A percentile compares a stretch with the other conserved stretches of the same genome.
phyloP scores from a whole-genome alignment of 345 rosid genomes.

The Psidium friedrichsthalianum region DNA sequence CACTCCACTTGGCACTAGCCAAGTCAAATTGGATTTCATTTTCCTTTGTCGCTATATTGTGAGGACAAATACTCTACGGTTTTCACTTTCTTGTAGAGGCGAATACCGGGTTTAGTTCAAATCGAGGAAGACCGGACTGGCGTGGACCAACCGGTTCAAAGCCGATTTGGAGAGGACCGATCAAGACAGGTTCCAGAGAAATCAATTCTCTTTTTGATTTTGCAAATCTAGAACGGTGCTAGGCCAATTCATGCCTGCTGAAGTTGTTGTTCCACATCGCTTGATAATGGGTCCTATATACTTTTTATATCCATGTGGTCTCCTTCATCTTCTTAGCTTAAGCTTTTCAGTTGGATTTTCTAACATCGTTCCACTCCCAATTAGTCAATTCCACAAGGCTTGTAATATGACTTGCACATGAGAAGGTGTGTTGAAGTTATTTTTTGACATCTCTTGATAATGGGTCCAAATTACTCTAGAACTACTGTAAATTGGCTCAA shows the following conservation, averaged over 20 bases:
- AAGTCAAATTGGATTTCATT: not conserved
- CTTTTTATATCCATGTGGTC: too few relatives aligned
- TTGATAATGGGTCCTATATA: too few relatives aligned
- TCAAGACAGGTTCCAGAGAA: not conserved
- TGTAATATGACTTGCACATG: too few relatives aligned
- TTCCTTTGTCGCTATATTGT: not conserved
- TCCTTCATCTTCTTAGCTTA: too few relatives aligned
- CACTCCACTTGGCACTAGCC: too few relatives aligned
- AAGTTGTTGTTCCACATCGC: too few relatives aligned
- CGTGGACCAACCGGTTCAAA: accelerated
- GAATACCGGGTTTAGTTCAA: not conserved
- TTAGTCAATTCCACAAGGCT: too few relatives aligned
- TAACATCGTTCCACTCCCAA: too few relatives aligned
- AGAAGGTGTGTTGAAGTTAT: too few relatives aligned
- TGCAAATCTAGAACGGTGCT: accelerated
- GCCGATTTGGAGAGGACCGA: accelerated
- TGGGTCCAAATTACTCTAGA: not conserved
- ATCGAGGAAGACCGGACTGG: not conserved
- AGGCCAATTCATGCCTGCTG: accelerated
- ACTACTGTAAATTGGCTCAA: accelerated
- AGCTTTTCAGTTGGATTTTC: too few relatives aligned
- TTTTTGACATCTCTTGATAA: too few relatives aligned
- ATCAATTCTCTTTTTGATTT: accelerated
- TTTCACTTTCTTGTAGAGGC: not conserved
- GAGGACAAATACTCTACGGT: not conserved